Conservation (phyloP, 2,329 filamentous ascomycete genomes). For the Monosporascus cannonballus region DNA sequence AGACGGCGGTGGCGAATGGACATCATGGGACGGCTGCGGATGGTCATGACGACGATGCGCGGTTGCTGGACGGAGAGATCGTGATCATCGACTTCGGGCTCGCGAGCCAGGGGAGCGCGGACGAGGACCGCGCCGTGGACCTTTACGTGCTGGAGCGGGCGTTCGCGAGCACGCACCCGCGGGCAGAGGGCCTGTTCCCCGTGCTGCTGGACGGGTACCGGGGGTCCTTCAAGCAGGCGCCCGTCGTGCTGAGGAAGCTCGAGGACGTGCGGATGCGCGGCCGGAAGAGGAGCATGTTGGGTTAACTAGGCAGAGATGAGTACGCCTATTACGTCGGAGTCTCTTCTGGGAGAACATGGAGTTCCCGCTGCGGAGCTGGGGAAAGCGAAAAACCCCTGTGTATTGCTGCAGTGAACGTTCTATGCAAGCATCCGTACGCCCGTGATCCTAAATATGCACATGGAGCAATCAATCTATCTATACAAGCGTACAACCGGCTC, state of each 20-base stretch:
- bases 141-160: slow-evolving; percentile 92
- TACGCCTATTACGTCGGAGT: background rate
- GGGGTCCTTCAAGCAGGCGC: slow-evolving; percentile 68
- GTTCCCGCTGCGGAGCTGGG: no score
- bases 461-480: background rate
- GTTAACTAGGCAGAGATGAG: slow-evolving; percentile 40
- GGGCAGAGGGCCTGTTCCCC: slow-evolving; percentile 69
- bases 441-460: slow-evolving; percentile 8
- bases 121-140: slow-evolving; percentile 94
- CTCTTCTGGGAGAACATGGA: no score
- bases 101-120: slow-evolving; percentile 70
- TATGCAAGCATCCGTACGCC: slow-evolving; percentile 8
- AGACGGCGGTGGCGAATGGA: slow-evolving; percentile 2
- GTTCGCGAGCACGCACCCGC: slow-evolving; percentile 90
- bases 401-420: no score
- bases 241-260: slow-evolving; percentile 68
- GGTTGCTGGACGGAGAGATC: slow-evolving; percentile 60
- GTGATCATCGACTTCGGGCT: slow-evolving; percentile 94
- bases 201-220: slow-evolving; percentile 71
- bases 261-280: slow-evolving; percentile 93
- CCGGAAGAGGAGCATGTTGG: slow-evolving; percentile 94
- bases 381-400: no score
- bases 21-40: slow-evolving; percentile 2
- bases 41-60: slow-evolving; percentile 14
- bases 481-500: no score